These are phyloP conservation scores for Sugiyamaella marilandica DNA, from an alignment of 805 yeast genomes.

Conservation along the genomic window DNA sequence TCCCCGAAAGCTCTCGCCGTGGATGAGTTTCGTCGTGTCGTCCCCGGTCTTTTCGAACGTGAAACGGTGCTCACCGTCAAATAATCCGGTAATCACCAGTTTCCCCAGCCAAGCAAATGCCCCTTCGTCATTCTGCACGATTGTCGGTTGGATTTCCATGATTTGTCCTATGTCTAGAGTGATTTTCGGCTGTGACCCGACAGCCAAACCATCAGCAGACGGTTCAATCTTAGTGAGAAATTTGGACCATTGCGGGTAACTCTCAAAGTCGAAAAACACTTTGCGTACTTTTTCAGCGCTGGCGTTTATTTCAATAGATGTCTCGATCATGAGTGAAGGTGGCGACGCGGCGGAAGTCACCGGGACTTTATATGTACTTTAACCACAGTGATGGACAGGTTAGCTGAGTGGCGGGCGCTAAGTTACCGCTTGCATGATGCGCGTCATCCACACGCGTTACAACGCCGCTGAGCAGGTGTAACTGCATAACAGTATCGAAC, in stretches of 20 bases:
- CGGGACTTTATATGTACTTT: too few relatives aligned
- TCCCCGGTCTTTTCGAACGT: slow-evolving; percentile 1
- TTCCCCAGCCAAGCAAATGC: slow-evolving; percentile 4
- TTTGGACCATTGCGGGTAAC: slow-evolving; percentile 6
- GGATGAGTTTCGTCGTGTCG: slow-evolving; percentile 1
- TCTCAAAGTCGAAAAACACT: slow-evolving; percentile 6
- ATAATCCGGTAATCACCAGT: neutral
- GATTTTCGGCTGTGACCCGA: neutral
- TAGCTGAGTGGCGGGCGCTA: too few relatives aligned
- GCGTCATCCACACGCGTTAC: too few relatives aligned
- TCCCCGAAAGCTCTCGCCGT: slow-evolving; percentile 2
- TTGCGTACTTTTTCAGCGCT: slow-evolving; percentile 6
- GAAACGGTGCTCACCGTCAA: slow-evolving; percentile 8
- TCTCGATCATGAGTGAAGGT: neutral
- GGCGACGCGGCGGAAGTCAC: too few relatives aligned
- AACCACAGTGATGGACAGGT: too few relatives aligned
- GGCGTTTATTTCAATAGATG: slow-evolving; percentile 8
- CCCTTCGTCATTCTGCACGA: slow-evolving; percentile 1
- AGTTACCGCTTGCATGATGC: too few relatives aligned
- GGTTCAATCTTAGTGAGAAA: slow-evolving; percentile 2
- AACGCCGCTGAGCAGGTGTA: too few relatives aligned
- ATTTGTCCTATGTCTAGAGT: neutral
- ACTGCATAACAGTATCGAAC: too few relatives aligned
- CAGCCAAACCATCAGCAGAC: neutral
- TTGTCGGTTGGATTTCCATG: slow-evolving; percentile 1